These are phyloP conservation scores for Candida pseudofarinosa DNA, from an alignment of 805 yeast species.

Conservation along the genomic window DNA sequence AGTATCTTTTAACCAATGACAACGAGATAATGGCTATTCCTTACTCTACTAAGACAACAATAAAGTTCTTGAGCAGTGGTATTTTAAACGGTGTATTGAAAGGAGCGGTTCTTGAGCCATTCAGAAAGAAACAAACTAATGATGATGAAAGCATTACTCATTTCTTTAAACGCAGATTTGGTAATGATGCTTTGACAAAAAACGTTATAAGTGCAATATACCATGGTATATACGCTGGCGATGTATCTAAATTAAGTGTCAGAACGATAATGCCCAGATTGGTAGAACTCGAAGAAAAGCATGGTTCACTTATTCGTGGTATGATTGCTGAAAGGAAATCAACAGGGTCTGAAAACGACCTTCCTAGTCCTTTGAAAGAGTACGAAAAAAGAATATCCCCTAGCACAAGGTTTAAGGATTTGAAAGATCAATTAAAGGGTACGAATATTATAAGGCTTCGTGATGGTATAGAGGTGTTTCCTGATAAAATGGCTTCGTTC, in stretches of 20 bases:
- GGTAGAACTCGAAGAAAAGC: conserved; percentile 51
- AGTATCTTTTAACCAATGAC: conserved; percentile 52
- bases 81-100: conserved; percentile 38
- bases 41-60: conserved; percentile 27
- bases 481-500: conserved; percentile 37
- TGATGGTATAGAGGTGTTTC: conserved; percentile 55
- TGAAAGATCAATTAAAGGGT: conserved; percentile 38
- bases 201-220: conserved; percentile 75
- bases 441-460: conserved; percentile 61
- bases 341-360: not conserved
- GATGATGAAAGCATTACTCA: conserved; percentile 70
- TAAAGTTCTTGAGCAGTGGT: conserved; percentile 32
- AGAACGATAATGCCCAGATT: conserved; percentile 54
- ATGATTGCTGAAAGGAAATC: conserved; percentile 17
- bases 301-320: conserved; percentile 56
- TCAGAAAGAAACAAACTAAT: conserved; percentile 22
- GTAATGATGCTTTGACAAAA: conserved; percentile 42
- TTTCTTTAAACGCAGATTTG: conserved; percentile 69
- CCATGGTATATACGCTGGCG: conserved; percentile 86
- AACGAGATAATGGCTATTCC: conserved; percentile 55
- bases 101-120: conserved; percentile 51
- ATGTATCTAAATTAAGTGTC: conserved; percentile 61
- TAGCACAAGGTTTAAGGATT: conserved; percentile 30
- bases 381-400: conserved; percentile 42
- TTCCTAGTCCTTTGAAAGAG: conserved; percentile 17